Evolutionary conservation across 164 flowering plant species (phyloP).

Genomic region (Berberis vulgaris): DNA sequence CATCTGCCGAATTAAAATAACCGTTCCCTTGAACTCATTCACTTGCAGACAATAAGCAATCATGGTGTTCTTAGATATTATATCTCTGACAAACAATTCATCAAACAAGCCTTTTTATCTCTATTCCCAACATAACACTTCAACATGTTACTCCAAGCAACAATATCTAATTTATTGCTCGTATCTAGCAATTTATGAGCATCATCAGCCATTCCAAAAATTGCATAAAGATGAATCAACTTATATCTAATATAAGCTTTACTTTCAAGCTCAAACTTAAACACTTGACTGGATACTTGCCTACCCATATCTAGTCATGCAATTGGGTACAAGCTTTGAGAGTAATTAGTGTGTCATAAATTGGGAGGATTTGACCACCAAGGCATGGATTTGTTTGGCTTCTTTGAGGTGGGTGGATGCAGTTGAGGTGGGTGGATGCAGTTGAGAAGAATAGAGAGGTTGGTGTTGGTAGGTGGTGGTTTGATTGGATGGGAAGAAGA

Average conservation of each 20-base stretch:
- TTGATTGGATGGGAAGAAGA: no score
- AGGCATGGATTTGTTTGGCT: no score
- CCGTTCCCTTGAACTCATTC: background rate
- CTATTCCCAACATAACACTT: conserved; percentile 1
- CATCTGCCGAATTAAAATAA: conserved; percentile 2
- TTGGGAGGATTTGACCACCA: no score
- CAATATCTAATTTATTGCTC: conserved; percentile 1
- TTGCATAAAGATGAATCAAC: no score
- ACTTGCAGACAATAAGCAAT: conserved; percentile 7
- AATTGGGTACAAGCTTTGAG: no score
- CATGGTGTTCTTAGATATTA: conserved; percentile 7
- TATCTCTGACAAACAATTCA: conserved; percentile 3
- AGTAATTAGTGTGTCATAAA: no score
- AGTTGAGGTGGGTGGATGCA: no score
- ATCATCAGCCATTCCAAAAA: no score
- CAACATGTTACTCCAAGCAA: conserved; percentile 7
- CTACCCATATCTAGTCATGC: background rate
- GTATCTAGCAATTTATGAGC: no score
- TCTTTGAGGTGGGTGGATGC: no score
- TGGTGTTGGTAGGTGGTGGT: no score
- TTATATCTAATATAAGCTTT: background rate
- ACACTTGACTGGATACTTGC: conserved; percentile 1
- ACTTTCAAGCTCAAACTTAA: background rate
- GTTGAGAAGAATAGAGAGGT: no score
- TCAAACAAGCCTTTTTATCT: conserved; percentile 3